A percentile compares a stretch with the other conserved stretches of the same genome.
Conservation (phyloP, 345 rosid genomes). For the Eucalyptus lansdowneana region DNA sequence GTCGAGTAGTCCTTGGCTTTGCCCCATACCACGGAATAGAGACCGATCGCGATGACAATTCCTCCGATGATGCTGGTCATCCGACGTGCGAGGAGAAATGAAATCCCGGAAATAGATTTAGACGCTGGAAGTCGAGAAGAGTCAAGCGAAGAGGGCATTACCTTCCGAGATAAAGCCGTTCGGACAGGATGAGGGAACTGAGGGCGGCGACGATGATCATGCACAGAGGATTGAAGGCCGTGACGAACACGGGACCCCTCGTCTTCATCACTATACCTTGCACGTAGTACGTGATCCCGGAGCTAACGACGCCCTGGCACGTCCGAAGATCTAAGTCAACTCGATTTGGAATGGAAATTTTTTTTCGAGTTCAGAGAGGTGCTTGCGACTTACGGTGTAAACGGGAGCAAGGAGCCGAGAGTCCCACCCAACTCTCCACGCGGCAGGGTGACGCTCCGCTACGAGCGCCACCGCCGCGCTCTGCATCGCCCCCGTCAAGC, state of each 20-base stretch:
- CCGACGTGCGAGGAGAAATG: background rate
- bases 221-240: slow-evolving; percentile 73
- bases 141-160: background rate
- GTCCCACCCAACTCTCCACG: slow-evolving; percentile 70
- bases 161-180: slow-evolving; percentile 67
- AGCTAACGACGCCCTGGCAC: slow-evolving; percentile 46
- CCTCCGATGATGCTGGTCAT: slow-evolving; percentile 52
- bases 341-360: background rate
- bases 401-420: slow-evolving; percentile 60
- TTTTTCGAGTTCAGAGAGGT: background rate
- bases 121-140: background rate
- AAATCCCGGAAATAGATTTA: background rate
- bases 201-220: slow-evolving; percentile 58
- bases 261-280: slow-evolving; percentile 70
- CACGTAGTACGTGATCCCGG: slow-evolving; percentile 61
- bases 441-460: slow-evolving; percentile 28
- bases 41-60: slow-evolving; percentile 39
- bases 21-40: slow-evolving; percentile 58
- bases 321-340: background rate
- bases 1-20: slow-evolving; percentile 40
- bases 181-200: slow-evolving; percentile 38
- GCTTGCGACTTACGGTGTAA: slow-evolving; percentile 23
- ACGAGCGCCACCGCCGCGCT: slow-evolving; percentile 32
- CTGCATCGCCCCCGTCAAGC: slow-evolving; percentile 49
- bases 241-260: slow-evolving; percentile 68